Evolutionary conservation across 1,284 basidiomycete genomes (phyloP), one percentile per base, ranked within the genome.

Genomic region (Calocybe gambosa): DNA sequence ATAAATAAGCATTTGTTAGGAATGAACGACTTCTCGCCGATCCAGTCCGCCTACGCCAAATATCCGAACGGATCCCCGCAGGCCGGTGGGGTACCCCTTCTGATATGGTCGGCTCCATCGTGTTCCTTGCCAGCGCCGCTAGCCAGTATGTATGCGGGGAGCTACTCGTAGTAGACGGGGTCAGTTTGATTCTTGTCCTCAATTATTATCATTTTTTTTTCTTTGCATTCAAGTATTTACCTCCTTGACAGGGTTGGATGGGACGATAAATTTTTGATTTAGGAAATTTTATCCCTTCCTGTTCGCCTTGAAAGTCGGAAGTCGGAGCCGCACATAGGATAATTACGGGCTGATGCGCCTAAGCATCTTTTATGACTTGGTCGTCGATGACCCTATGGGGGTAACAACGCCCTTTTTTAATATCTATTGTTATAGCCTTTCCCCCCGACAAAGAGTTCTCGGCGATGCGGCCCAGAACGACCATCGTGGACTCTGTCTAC

Each of bases 91-190:
- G 91, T 31, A 68, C 76, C 25, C 91, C 93, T 1, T 71, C 71
- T 36, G 93, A 97, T 70, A 94, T 97, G 67, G 90, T 88, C 26
- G 93, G 93, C 5, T 88, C 91, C 0, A 67, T 89, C 44, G 80
- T 96, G n/a, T 97, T 91, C 69, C 80, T 97, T 28, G 89, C 93
- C 4, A 89, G 87, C 55, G 67, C 68, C 38, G 93, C 92, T 1
- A 89, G 87, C 57, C 82, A 91, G 64, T 97, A 96, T 60, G 81
- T 97, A 15, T 91, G 84, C 52, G 94, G 94, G 37, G 93, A 96
- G 66, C 73, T 87, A 21, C 63, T 89, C 23, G 76, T 89, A 44
- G 84, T 89, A 49, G 87, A 90, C 56, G 87, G 87, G 42, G 87
- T 71, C 54, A 61, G 69, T 40, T 18, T 40, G 50, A 47, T 50